phyloP scores from a whole-genome alignment of 2,329 filamentous ascomycete genomes.

The Leptographium procerum region DNA sequence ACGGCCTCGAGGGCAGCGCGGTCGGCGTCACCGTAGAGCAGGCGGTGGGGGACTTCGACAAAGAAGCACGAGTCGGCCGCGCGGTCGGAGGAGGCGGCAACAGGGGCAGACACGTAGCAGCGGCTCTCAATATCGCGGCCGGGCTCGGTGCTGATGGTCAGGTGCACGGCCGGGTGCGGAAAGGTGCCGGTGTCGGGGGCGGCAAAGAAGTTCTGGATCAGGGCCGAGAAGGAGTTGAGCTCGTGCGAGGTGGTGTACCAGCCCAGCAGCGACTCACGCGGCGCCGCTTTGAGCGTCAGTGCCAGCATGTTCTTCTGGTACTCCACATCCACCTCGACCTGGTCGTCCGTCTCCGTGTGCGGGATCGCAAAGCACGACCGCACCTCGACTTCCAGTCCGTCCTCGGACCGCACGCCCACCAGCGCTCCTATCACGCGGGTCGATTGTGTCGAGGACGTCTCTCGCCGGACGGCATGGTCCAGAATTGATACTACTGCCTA shows the following conservation, averaged over 20 bases:
- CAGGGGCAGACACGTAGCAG: slow-evolving; percentile 91
- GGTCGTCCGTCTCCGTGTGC: slow-evolving; percentile 95
- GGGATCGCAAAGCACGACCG: slow-evolving; percentile 95
- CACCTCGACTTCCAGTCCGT: slow-evolving; percentile 93
- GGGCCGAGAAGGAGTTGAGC: slow-evolving; percentile 94
- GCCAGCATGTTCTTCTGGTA: slow-evolving; percentile 99
- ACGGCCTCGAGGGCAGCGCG: slow-evolving; percentile 66
- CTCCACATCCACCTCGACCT: slow-evolving; percentile 99
- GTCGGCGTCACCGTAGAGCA: slow-evolving; percentile 63
- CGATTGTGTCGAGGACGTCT: slow-evolving; percentile 63
- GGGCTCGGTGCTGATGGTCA: slow-evolving; percentile 85
- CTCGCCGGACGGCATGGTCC: slow-evolving; percentile 88
- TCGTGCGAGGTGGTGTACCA: slow-evolving; percentile 98
- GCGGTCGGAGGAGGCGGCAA: slow-evolving; percentile 88
- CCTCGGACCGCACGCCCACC: slow-evolving; percentile 84
- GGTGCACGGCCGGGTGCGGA: slow-evolving; percentile 92
- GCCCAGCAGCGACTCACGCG: slow-evolving; percentile 85
- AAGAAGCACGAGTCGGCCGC: slow-evolving; percentile 94
- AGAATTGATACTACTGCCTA: slow-evolving; percentile 65
- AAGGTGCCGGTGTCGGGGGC: slow-evolving; percentile 94
- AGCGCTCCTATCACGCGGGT: slow-evolving; percentile 95
- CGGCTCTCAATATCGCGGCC: slow-evolving; percentile 81
- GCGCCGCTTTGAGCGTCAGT: slow-evolving; percentile 85
- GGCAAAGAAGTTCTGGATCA: slow-evolving; percentile 99
- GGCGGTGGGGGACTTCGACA: slow-evolving; percentile 91